A percentile compares a stretch with the other conserved stretches of the same genome.
phyloP scores from a whole-genome alignment of 176 grass and related monocot species.

The Phyllostachys edulis region DNA sequence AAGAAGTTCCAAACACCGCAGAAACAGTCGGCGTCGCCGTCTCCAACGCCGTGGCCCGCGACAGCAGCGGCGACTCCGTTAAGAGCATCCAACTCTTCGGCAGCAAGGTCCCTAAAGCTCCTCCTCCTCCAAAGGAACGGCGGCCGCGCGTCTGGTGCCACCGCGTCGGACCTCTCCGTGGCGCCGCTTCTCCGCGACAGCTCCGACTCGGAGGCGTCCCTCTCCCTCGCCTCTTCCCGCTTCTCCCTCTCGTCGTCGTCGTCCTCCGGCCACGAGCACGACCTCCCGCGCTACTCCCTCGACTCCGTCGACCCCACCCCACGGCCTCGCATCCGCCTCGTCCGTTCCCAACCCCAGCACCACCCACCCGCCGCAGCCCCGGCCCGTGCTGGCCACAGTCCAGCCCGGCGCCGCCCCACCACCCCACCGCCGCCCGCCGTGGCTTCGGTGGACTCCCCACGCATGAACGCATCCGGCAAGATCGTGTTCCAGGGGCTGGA shows the following conservation, averaged over 20 bases:
- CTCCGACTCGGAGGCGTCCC: slow-evolving; percentile 60
- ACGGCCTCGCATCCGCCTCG: slow-evolving; percentile 45
- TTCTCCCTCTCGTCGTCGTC: slow-evolving; percentile 77
- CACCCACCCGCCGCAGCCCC: neutral
- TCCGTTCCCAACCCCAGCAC: slow-evolving; percentile 33
- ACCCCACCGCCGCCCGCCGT: slow-evolving; percentile 29
- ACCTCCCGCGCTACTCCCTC: slow-evolving; percentile 61
- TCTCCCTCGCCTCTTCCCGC: slow-evolving; percentile 58
- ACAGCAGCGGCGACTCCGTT: neutral
- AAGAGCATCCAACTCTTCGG: slow-evolving; percentile 28
- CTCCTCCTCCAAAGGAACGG: slow-evolving; percentile 64
- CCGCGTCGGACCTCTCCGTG: slow-evolving; percentile 39
- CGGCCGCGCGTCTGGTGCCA: slow-evolving; percentile 13
- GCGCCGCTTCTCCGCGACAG: slow-evolving; percentile 60
- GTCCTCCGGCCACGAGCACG: slow-evolving; percentile 55
- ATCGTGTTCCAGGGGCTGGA: slow-evolving; percentile 88
- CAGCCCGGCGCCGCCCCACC: neutral
- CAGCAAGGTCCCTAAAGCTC: slow-evolving; percentile 57
- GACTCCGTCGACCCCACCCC: slow-evolving; percentile 58
- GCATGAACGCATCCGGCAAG: slow-evolving; percentile 88
- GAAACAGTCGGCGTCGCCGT: neutral
- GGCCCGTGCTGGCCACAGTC: neutral
- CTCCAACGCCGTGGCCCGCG: neutral
- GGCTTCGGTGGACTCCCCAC: slow-evolving; percentile 49
- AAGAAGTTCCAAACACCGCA: slow-evolving; percentile 55